Base-by-base conservation (phyloP, 768 basidiomycete species). In the Agaricus sinodeliciosus region DNA sequence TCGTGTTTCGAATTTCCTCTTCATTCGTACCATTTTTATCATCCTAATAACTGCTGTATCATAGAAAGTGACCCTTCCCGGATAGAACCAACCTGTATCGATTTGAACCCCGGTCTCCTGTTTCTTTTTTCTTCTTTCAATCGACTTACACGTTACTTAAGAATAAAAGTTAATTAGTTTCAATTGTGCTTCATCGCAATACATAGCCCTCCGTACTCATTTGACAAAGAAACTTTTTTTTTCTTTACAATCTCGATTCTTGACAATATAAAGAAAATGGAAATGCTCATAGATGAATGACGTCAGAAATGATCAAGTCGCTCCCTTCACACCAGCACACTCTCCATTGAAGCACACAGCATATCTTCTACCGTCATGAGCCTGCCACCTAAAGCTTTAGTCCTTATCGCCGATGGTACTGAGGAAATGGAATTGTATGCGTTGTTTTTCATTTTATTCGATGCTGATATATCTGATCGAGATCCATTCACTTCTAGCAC, bases 381-480 rank as follows among this genome's bases (percentile, higher is more conserved):
- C 37, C 44, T 16, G 41, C 73, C 75, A 73, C 70, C 77, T 9
- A 79, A 81, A 35, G 90, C 85, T 5, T 70, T 90, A 18, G 74
- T 92, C 43, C 71, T 92, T 19, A 78, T 92, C 25, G 85, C 89
- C 15, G 78, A 90, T 62, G 90, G 90, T 11, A 90, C 90, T 1
- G 90, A 92, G 63, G 90, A 92, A 69, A 90, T 90, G 83, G 89
- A 90, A 67, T 91, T 90, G 89, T 87, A 61, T 59, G 82, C 22
- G 31, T 28, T 9, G 28, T 31, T 11, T 31, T 31, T 31, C 11
- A 8, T 31, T 31, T 31, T 3, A 11, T 31, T 3, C 31, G 2
- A 31, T 31, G 22, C 22, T 22, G 22, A 22, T 22, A 22, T 22
- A 22, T 22, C 22, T 22, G 3, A 22, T 31, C 31, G 31, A 31